phyloP scores from a whole-genome alignment of 2,329 filamentous ascomycete species.

The Alternaria burnsii region DNA sequence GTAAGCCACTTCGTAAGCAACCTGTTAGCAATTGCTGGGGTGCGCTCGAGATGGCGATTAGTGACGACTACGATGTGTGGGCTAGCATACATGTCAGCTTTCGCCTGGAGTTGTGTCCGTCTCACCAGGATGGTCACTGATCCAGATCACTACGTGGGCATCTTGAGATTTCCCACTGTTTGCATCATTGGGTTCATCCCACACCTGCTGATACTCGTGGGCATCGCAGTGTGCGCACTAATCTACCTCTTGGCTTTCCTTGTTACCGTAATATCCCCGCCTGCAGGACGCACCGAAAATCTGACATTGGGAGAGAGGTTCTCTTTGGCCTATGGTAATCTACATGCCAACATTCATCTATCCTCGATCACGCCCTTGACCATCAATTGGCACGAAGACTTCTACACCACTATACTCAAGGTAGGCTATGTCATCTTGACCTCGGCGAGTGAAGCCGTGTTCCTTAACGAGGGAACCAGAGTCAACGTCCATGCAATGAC shows the following conservation, averaged over 20 bases:
- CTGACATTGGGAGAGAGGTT: constrained; percentile 68
- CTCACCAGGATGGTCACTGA: constrained; percentile 49
- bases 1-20: constrained; percentile 91
- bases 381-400: constrained; percentile 88
- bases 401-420: constrained; percentile 88
- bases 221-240: constrained; percentile 75
- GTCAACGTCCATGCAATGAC: constrained; percentile 79
- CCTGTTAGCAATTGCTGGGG: constrained; percentile 78
- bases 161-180: constrained; percentile 89
- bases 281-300: constrained; percentile 57
- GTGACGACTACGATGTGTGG: constrained; percentile 91
- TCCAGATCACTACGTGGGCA: constrained; percentile 65
- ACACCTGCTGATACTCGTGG: constrained; percentile 83
- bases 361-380: constrained; percentile 71
- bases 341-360: constrained; percentile 90
- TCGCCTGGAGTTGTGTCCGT: constrained; percentile 75
- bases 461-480: constrained; percentile 85
- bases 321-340: constrained; percentile 78
- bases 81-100: constrained; percentile 85
- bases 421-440: constrained; percentile 89
- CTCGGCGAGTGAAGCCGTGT: constrained; percentile 94
- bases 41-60: constrained; percentile 82
- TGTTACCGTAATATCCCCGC: constrained; percentile 75
- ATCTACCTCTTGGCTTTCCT: constrained; percentile 82
- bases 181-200: constrained; percentile 95